Base-by-base conservation (phyloP, 1,139 yeast species). In the Candida sp. region DNA sequence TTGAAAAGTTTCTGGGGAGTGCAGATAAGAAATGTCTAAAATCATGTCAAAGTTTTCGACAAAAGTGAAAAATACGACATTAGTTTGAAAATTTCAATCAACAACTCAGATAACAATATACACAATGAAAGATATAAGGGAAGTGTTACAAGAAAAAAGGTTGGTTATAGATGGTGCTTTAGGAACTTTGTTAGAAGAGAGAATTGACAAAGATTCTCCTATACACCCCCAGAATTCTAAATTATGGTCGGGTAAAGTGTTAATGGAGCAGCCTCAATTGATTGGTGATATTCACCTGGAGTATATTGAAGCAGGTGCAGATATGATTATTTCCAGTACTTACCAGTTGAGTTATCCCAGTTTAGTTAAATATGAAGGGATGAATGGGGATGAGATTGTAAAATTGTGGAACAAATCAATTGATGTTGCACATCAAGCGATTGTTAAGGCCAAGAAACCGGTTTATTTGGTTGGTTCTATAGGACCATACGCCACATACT, bases 401-500 rank as follows among this genome's bases (percentile, higher is more conserved):
- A 41, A 43, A 4, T 46, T 70, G 22, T 73, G 76, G 75, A 48
- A 50, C 29, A 48, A 46, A 32, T 54, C 77, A 1, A 57, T 72
- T 11, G 53, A 53, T 12, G 67, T 65, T 22, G 70, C 68, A 12
- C 43, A 49, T 9, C 49, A 53, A 3, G 79, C 77, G 1, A 52
- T 52, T 35, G 43, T 39, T 44, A 41, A 39, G 5, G 33, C 41
- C 4, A 19, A 41, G 9, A 36, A 45, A 15, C 42, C 43, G 25
- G 55, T 56, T 3, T 52, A 48, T 34, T 70, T 82, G 5, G 77
- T 77, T 7, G 90, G 84, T 0, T 78, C 86, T 7, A 57, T 84
- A n/a, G 93, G 91, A 0, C 89, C 93, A 0, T 85, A 79, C 55
- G 91, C 90, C 1, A 84, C 88, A 0, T 79, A 60, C 49, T 58